Evolutionary conservation across 2,329 filamentous ascomycete species (phyloP), one percentile per base, ranked within the genome.

Genomic region (Pyrenochaeta sp.): DNA sequence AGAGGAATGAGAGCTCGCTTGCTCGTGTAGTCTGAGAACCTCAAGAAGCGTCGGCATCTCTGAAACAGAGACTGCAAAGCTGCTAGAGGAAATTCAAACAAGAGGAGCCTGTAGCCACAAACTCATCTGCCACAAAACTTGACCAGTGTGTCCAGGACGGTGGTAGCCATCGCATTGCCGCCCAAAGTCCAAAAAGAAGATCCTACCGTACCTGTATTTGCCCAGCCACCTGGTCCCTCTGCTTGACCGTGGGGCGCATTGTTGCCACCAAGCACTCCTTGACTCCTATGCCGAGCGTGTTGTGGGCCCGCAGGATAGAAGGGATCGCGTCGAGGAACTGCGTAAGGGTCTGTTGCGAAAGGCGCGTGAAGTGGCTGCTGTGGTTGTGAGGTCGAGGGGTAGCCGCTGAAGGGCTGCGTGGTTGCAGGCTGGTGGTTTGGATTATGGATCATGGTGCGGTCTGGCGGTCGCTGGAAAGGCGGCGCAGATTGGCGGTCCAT

Each of bases 371-470:
- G 63, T 10, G 78, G 74, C 32, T 78, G 66, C 49, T 73, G 68
- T 37, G 69, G 61, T 40, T 67, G 67, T 49, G 61, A 60, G 20
- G 63, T 71, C n/a, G 74, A 64, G 31, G 75, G 63, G 46, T 77
- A 78, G 62, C 58, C 63, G 33, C 74, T 61, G 36, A 71, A 71
- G 10, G 75, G 56, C 30, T 61, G 64, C 18, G 54, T 46, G 32
- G 48, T 52, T 7, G 62, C 53, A 20, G 67, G 45, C 53, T 68
- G 69, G 44, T 88, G 88, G 63, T 85, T 84, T 48, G 79, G 75
- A 75, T 89, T 89, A 63, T 79, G 79, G 27, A 84, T 75, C 48
- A 84, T 63, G 45, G 66, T 64, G 48, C 75, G 72, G 31, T 78
- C 77, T 54, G 71, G 68, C 39, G 76, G 72, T 36, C 76, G 73